These are phyloP conservation scores for Biscogniauxia marginata DNA, from an alignment of 2,329 filamentous ascomycete species.

Conservation along the genomic window DNA sequence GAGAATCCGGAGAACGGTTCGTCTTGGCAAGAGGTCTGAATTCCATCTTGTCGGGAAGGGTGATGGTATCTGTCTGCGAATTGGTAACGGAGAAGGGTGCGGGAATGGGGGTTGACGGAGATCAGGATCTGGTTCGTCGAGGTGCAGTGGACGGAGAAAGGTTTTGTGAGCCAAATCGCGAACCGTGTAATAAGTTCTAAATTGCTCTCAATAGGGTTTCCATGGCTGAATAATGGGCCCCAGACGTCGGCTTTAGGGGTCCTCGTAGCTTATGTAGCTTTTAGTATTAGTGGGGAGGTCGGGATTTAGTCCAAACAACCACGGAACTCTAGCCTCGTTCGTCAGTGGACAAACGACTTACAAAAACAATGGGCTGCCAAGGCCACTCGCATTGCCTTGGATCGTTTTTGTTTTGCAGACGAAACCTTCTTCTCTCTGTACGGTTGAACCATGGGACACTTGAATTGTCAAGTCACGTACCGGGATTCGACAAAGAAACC, in stretches of 20 bases:
- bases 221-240: background rate
- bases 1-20: slow-evolving; percentile 7
- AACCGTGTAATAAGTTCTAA: background rate
- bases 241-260: background rate
- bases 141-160: background rate
- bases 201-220: background rate
- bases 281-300: background rate
- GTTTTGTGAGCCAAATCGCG: background rate
- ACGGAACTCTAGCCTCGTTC: background rate
- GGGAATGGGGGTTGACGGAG: background rate
- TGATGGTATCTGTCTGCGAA: background rate
- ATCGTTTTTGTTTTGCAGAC: background rate
- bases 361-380: too few relatives aligned
- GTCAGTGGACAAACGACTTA: too few relatives aligned
- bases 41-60: slow-evolving; percentile 3
- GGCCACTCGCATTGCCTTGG: too few relatives aligned
- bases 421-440: background rate
- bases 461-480: background rate
- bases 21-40: slow-evolving; percentile 11
- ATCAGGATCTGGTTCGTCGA: background rate
- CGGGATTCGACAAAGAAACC: background rate
- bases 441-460: background rate
- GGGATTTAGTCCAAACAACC: background rate
- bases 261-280: background rate
- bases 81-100: background rate